phyloP scores from a whole-genome alignment of 768 basidiomycete species.

The Lactarius psammicola region DNA sequence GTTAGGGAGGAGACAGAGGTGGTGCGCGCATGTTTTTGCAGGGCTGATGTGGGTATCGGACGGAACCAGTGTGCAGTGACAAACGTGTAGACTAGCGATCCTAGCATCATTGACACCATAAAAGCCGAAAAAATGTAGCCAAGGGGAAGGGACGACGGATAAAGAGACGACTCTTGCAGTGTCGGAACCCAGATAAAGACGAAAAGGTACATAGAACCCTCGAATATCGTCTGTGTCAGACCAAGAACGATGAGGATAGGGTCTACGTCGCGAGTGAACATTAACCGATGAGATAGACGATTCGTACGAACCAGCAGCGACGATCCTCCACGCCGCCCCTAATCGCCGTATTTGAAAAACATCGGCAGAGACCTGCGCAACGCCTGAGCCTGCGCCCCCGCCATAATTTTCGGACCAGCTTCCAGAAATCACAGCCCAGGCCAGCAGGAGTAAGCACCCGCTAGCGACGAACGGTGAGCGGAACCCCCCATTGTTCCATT shows the following conservation, averaged over 20 bases:
- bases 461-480: slow-evolving; percentile 67
- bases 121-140: slow-evolving; percentile 80
- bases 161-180: slow-evolving; percentile 57
- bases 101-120: slow-evolving; percentile 83
- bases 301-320: slow-evolving; percentile 33
- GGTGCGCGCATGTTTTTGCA: slow-evolving; percentile 18
- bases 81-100: slow-evolving; percentile 65
- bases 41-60: slow-evolving; percentile 28
- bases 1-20: slow-evolving; percentile 14
- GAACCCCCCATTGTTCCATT: slow-evolving; percentile 45
- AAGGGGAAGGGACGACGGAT: slow-evolving; percentile 51
- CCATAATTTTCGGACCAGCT: slow-evolving; percentile 75
- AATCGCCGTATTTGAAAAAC: slow-evolving; percentile 54
- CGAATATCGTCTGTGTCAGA: slow-evolving; percentile 76
- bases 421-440: slow-evolving; percentile 53
- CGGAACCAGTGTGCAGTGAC: slow-evolving; percentile 36
- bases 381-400: slow-evolving; percentile 35
- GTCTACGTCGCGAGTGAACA: slow-evolving; percentile 41
- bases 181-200: slow-evolving; percentile 82
- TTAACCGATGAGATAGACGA: neutral
- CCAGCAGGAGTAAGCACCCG: slow-evolving; percentile 51
- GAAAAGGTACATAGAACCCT: slow-evolving; percentile 84
- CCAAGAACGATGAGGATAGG: slow-evolving; percentile 61
- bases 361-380: slow-evolving; percentile 35
- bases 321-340: slow-evolving; percentile 55